Evolutionary conservation across 805 yeast species (phyloP), one percentile per base, ranked within the genome.

Genomic region (Yarrowia sp.): DNA sequence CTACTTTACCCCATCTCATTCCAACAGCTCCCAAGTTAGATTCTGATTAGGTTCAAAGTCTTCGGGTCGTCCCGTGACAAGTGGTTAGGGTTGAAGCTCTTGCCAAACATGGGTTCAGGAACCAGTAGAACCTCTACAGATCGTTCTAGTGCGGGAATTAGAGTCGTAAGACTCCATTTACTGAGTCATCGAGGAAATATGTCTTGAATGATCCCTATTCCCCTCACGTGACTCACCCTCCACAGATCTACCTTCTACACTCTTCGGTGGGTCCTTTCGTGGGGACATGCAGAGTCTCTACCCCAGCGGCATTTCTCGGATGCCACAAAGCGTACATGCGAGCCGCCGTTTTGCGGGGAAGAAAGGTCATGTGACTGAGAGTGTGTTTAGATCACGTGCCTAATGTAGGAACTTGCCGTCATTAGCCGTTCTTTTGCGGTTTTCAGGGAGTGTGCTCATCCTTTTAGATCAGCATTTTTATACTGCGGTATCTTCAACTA

Each of bases 51-150:
- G 54, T 48, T 48, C 21, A 48, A n/a, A 8, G 38, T 32, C 54
- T 14, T 48, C 54, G 54, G 54, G 54, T 6, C 38, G 38, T 48
- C 54, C 32, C 54, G 54, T 48, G 54, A 43, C 48, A 43, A 43
- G 32, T 10, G 30, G 48, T 43, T 43, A 43, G 48, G 48, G 48
- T 43, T 19, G 22, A 7, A n/a, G n/a, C 36, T 4, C 17, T 12
- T 17, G 17, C 14, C 43, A 38, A 38, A 38, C 43, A 38, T 33
- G 38, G 17, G 14, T 5, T 32, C 12, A 10, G 33, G 33, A 32
- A 7, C n/a, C n/a, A n/a, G n/a, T n/a, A n/a, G n/a, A n/a, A n/a
- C n/a, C n/a, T n/a, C n/a, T n/a, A n/a, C n/a, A n/a, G n/a, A n/a
- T n/a, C n/a, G n/a, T n/a, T n/a, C n/a, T n/a, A n/a, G n/a, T n/a